Base-by-base conservation (phyloP, 2,329 filamentous ascomycete genomes). In the Pseudocercospora musae region DNA sequence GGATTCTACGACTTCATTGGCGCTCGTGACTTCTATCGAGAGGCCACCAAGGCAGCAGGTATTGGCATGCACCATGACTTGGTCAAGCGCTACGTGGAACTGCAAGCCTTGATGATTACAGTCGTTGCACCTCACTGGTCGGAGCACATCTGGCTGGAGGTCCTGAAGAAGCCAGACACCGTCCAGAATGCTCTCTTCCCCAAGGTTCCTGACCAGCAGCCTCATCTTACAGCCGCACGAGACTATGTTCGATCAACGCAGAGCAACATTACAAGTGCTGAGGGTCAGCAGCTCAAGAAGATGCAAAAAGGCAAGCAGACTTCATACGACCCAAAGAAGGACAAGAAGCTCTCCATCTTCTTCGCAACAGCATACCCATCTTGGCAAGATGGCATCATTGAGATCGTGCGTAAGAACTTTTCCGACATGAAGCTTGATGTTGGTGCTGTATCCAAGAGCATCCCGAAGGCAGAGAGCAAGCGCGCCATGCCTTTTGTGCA, bases 401-500 rank as follows among this genome's bases (percentile, higher is more conserved):
- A 92, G 60, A 82, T 96, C 37, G 84, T 96, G 18, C 86, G 87
- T 68, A 84, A 90, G 72, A 80, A 86, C 65, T 92, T 92, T 78
- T 84, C 90, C 64, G 76, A 83, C 18, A 69, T 84, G 53, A 85
- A 79, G 68, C 81, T 90, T 67, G 88, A 96, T 73, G 91, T 96
- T 75, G 96, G 96, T 81, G 87, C 86, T 60, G 81, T 97, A 52
- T 90, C 87, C 71, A 87, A 87, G 68, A 85, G 87, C 73, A 88
- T 97, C 62, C 87, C 87, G 69, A 96, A 96, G 82, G 83, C 92
- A 73, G 91, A 96, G 79, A 92, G 92, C 84, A 99, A 98, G 86
- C 95, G 96, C 80, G 94, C 92, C 2, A 98, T 98, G 94, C 95
- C 95, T 0, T 98, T 97, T 73, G 88, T 97, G 55, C 93, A 98